Conservation (phyloP, 1,284 basidiomycete species). For the Wallemia mellicola region DNA sequence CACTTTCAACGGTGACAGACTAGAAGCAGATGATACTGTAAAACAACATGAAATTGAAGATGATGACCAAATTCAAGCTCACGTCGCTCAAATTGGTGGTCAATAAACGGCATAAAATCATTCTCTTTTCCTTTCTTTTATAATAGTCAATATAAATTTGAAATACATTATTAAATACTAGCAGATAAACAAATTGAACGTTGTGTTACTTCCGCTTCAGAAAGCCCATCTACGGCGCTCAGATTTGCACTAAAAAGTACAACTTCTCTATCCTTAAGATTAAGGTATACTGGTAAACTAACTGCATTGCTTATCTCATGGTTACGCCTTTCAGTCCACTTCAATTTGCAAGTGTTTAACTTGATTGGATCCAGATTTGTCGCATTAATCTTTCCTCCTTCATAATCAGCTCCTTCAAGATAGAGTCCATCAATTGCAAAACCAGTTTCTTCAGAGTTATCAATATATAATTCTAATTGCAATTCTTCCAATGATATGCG, state of each 20-base stretch:
- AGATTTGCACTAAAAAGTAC: slow-evolving; percentile 61
- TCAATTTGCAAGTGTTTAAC: slow-evolving; percentile 42
- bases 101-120: too few species aligned
- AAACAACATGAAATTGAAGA: background rate
- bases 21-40: background rate
- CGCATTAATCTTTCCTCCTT: slow-evolving; percentile 30
- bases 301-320: slow-evolving; percentile 19
- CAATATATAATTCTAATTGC: slow-evolving; percentile 43
- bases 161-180: slow-evolving; percentile 5
- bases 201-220: slow-evolving; percentile 8
- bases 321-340: slow-evolving; percentile 19
- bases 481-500: slow-evolving; percentile 76
- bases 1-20: background rate
- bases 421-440: slow-evolving; percentile 42
- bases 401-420: slow-evolving; percentile 57
- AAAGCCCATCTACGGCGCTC: slow-evolving; percentile 26
- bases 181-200: slow-evolving; percentile 12
- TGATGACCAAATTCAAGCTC: slow-evolving; percentile 1
- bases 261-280: slow-evolving; percentile 47
- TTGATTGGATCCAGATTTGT: slow-evolving; percentile 52
- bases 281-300: slow-evolving; percentile 70
- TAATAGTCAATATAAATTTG: too few species aligned
- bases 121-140: too few species aligned
- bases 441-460: slow-evolving; percentile 36
- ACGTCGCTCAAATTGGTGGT: background rate